Conservation (phyloP, 139 green algal genomes). For the Chlamydomonas schloesseri region DNA sequence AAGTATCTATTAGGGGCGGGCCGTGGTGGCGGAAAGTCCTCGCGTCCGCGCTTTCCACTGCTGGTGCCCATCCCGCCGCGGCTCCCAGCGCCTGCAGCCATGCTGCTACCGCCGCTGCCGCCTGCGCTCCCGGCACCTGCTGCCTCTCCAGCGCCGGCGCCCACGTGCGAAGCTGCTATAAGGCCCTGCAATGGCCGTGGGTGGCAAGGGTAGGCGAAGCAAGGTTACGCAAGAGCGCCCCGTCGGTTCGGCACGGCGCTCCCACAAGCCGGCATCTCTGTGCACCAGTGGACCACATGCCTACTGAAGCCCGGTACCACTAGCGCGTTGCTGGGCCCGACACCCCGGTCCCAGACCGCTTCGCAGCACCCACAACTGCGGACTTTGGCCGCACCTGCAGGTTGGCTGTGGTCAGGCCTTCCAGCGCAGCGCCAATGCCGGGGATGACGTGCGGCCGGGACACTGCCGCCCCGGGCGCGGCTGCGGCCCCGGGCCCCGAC, state of each 20-base stretch:
- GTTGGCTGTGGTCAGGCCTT: neutral
- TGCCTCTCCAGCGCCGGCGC: neutral
- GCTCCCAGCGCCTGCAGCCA: neutral
- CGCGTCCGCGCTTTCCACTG: no score
- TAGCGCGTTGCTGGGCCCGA: neutral
- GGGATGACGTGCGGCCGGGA: conserved; percentile 6
- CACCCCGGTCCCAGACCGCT: neutral
- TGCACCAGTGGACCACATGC: no score
- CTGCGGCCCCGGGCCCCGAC: neutral
- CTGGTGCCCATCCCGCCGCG: neutral
- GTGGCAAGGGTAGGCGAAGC: no score
- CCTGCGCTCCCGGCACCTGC: no score
- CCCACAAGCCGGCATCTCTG: no score
- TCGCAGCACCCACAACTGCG: neutral
- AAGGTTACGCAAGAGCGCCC: no score
- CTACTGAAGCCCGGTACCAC: neutral
- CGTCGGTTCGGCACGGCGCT: no score
- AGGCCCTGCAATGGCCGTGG: no score
- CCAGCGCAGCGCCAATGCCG: conserved; percentile 24
- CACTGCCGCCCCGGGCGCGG: neutral
- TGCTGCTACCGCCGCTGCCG: neutral
- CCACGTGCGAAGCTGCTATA: no score
- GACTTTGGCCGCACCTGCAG: neutral
- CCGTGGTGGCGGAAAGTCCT: neutral
- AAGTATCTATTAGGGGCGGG: neutral